Evolutionary conservation across 805 yeast species (phyloP), one percentile per base, ranked within the genome.

Genomic region (Teunomyces gatunensis): DNA sequence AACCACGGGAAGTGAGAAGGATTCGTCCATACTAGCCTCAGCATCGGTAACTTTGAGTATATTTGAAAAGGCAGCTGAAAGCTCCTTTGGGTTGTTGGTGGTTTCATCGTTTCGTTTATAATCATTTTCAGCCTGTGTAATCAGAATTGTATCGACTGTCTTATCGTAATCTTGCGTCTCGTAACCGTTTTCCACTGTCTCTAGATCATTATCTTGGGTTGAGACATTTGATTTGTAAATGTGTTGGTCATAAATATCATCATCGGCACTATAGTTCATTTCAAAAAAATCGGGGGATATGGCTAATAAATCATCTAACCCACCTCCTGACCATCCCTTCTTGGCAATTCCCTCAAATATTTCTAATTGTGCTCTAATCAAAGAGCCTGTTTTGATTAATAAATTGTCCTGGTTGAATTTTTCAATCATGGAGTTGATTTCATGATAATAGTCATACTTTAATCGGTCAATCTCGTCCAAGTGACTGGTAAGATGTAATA

Each of bases 271-370:
- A 18, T 46, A 44, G 35, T 33, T 42, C n/a, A 44, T 42, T n/a
- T 60, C 66, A 47, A 67, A 65, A 20, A 66, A 47, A 60, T 86
- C 94, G 1, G 86, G 85, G 33, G 87, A 81, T 29, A 77, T 71
- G 1, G 80, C 71, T 20, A 87, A 68, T 45, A 87, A 67, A 21
- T 78, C 83, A 58, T 89, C 96, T 29, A 89, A 67, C 0, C 96
- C 96, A 23, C 92, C 94, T 11, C 95, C 96, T 3, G 85, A 77
- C 88, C 90, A 84, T 4, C 95, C 94, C 59, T 89, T 89, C 47
- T 81, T 74, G 0, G 96, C 95, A 18, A 89, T 81, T 23, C 86
- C 84, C 57, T 87, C 96, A 55, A 80, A 82, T 15, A 89, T 81
- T 56, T 88, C 94, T 13, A 89, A 81, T 60, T 89, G 92, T 2